Percentiles rank a stretch among this genome's conserved stretches.
Conservation (phyloP, 2,329 filamentous ascomycete genomes). For the Penicillium sp. region DNA sequence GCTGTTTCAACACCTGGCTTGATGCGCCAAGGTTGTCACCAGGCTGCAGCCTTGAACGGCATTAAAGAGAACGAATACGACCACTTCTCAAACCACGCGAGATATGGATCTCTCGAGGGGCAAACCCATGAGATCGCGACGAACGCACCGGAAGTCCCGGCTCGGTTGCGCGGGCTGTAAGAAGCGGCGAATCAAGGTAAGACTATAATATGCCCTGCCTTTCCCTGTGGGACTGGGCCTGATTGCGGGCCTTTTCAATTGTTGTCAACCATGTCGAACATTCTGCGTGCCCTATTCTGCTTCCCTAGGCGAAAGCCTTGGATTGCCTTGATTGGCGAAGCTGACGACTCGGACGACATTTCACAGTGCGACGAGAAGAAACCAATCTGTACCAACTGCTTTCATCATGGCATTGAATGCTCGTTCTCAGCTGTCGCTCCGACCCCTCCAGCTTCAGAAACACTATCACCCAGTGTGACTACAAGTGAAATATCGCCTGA, state of each 20-base stretch:
- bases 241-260: neutral
- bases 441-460: conserved; percentile 7
- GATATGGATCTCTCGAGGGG: conserved; percentile 9
- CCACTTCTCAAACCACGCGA: neutral
- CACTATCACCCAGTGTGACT: conserved; percentile 6
- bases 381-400: conserved; percentile 37
- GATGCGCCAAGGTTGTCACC: neutral
- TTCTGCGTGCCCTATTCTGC: conserved; percentile 8
- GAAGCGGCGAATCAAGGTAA: conserved; percentile 41
- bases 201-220: conserved; percentile 8
- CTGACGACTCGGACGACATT: conserved; percentile 11
- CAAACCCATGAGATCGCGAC: conserved; percentile 26
- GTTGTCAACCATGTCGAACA: neutral
- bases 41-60: conserved; percentile 9
- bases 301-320: neutral
- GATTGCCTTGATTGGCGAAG: neutral
- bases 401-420: conserved; percentile 34
- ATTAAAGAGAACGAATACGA: conserved; percentile 24
- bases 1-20: neutral
- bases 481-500: conserved; percentile 4
- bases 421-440: conserved; percentile 21
- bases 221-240: neutral
- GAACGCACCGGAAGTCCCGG: conserved; percentile 40
- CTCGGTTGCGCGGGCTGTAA: conserved; percentile 41
- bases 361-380: conserved; percentile 41